Percentiles rank a stretch among this genome's conserved stretches.
Evolutionary conservation across 164 flowering plant genomes (phyloP).

Genomic region (grape (Vitis vinifera)): ASM3070453v1 NC_081805.1:2614001-2614500

Average conservation of each 20-base stretch:
- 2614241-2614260: slow-evolving; percentile 42
- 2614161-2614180: slow-evolving; percentile 53
- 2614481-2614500: slow-evolving; percentile 77
- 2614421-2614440: slow-evolving; percentile 59
- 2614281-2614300: slow-evolving; percentile 50
- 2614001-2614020: slow-evolving; percentile 91
- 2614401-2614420: slow-evolving; percentile 65
- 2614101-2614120: slow-evolving; percentile 72
- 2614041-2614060: slow-evolving; percentile 84
- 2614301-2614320: slow-evolving; percentile 72
- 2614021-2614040: slow-evolving; percentile 72
- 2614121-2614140: slow-evolving; percentile 85
- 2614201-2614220: slow-evolving; percentile 97
- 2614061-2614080: slow-evolving; percentile 70
- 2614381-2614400: slow-evolving; percentile 42
- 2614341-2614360: slow-evolving; percentile 84
- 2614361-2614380: slow-evolving; percentile 81
- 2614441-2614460: slow-evolving; percentile 38
- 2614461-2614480: slow-evolving; percentile 54
- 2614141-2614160: slow-evolving; percentile 69
- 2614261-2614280: slow-evolving; percentile 55
- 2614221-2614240: slow-evolving; percentile 79
- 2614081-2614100: slow-evolving; percentile 72
- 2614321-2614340: slow-evolving; percentile 76
- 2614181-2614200: slow-evolving; percentile 72